Evolutionary conservation across 176 grass and related monocot genomes (phyloP), one percentile per base, ranked within the genome.

Genomic region (Pharus latifolius): DNA sequence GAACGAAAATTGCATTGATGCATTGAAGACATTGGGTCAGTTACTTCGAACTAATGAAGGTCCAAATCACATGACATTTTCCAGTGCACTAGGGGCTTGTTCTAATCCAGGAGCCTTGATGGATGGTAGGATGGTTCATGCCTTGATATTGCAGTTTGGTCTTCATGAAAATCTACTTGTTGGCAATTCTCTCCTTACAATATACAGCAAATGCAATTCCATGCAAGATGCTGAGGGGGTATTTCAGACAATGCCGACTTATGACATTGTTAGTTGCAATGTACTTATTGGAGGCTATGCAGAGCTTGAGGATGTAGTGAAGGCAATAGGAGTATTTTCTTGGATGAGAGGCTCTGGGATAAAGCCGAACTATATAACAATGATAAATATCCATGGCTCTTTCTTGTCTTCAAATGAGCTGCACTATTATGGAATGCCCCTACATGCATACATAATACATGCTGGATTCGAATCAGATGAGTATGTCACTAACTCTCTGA

Each of bases 181-280:
- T 44, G 68, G 68, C 60, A 84, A 84, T 73, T 84, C 82, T 73
- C 67, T 79, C 45, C 75, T 91, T 40, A 83, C 92, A 48, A 91
- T 96, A 84, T 96, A 96, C 60, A 82, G 72, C 25, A 96, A 79
- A 77, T 96, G 84, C 69, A 91, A 63, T 75, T 56, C 54, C 2
- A 80, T 84, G 65, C 48, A 80, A 78, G 79, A 88, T 64, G 74
- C 85, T 5, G 82, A 79, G 75, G 60, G 46, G 67, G 75, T 91
- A 32, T 96, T 86, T 67, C 75, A 70, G 56, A 83, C 38, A 1
- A 91, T 96, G 85, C 72, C 35, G 0, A 61, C 19, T 82, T 24
- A 32, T 47, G 92, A 96, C 81, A 78, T 86, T 38, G 64, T 96
- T 70, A 85, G 88, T 23, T 88, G 63, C 75, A 96, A 91, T 56